A percentile compares a stretch with the other conserved stretches of the same genome.
These are phyloP conservation scores for Dimargaris cristalligena DNA, from an alignment of 192 early-diverging fungal genomes.

Conservation along the genomic window DNA sequence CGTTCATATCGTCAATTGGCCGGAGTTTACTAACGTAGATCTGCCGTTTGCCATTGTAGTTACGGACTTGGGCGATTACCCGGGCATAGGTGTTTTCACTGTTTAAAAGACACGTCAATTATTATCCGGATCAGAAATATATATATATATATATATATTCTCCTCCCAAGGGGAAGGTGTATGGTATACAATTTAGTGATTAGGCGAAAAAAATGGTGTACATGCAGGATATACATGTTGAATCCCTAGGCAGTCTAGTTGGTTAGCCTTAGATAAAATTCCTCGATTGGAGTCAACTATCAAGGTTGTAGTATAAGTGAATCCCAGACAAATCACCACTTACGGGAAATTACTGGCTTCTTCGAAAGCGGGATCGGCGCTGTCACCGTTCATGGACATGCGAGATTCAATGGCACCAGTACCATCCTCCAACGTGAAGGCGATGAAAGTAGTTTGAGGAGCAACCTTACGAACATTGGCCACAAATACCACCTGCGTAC, in stretches of 20 bases:
- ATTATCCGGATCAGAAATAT: too few relatives aligned
- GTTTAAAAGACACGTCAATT: background rate
- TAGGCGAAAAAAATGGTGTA: too few relatives aligned
- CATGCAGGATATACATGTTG: too few relatives aligned
- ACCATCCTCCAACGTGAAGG: slow-evolving; percentile 68
- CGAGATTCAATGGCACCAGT: slow-evolving; percentile 56
- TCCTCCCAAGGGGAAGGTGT: too few relatives aligned
- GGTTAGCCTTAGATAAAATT: too few relatives aligned
- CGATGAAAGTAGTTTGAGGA: slow-evolving; percentile 36
- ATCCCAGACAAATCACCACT: too few relatives aligned
- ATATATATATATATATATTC: too few relatives aligned
- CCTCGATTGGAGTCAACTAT: too few relatives aligned
- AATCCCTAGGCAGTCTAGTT: too few relatives aligned
- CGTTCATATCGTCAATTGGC: slow-evolving; percentile 50
- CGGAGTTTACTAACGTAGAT: slow-evolving; percentile 39
- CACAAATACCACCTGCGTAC: slow-evolving; percentile 47
- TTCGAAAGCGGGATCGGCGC: slow-evolving; percentile 13
- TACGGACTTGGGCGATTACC: slow-evolving; percentile 48
- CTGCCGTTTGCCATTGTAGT: slow-evolving; percentile 36
- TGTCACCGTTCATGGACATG: slow-evolving; percentile 35
- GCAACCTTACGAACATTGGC: slow-evolving; percentile 42
- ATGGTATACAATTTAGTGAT: too few relatives aligned
- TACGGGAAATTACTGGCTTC: background rate
- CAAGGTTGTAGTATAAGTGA: too few relatives aligned
- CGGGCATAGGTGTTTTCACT: slow-evolving; percentile 52